These are phyloP conservation scores for Castanea sativa DNA, from an alignment of 306 rosid species.

Conservation along the genomic window DNA sequence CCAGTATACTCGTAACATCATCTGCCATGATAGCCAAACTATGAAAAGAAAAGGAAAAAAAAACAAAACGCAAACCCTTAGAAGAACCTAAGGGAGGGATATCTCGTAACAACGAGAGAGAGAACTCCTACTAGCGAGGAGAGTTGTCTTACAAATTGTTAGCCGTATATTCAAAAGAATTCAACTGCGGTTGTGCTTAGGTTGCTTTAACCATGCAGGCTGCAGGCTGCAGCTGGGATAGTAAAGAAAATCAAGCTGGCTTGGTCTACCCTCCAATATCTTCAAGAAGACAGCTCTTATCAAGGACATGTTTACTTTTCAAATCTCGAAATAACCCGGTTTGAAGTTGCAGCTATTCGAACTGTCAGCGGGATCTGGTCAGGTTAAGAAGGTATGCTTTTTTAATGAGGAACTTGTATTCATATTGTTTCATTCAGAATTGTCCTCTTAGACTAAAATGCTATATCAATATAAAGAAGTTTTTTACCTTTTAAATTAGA, in stretches of 20 bases:
- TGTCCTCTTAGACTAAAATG: conserved; percentile 5
- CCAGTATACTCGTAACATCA: no score
- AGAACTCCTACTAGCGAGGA: no score
- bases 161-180: no score
- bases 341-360: conserved; percentile 90
- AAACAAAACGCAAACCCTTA: no score
- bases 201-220: conserved; percentile 55
- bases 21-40: no score
- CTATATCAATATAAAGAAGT: neutral
- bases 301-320: conserved; percentile 83
- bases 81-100: no score
- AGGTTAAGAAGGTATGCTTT: conserved; percentile 82
- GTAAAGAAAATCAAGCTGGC: conserved; percentile 91
- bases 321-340: conserved; percentile 89
- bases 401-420: conserved; percentile 6
- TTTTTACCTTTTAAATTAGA: neutral
- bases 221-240: conserved; percentile 25
- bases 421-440: conserved; percentile 1
- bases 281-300: conserved; percentile 90
- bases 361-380: conserved; percentile 90
- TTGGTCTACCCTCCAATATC: conserved; percentile 20
- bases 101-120: no score
- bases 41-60: no score
- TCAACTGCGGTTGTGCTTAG: conserved; percentile 80
- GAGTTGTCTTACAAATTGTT: no score